Conservation (phyloP, 2,329 filamentous ascomycete species). For the Trichothecium sympodiale region DNA sequence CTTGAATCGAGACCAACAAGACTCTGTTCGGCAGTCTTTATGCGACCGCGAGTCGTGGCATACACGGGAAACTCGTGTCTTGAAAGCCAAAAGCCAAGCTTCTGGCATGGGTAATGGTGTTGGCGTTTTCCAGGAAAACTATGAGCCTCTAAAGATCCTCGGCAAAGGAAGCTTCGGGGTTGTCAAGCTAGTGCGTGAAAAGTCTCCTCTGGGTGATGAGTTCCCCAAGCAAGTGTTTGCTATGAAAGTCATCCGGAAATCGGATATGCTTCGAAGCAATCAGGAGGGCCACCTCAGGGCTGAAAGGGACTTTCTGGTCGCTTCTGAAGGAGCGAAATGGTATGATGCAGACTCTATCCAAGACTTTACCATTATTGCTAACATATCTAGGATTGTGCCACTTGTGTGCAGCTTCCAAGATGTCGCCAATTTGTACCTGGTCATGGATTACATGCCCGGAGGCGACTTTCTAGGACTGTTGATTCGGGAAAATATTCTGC, state of each 20-base stretch:
- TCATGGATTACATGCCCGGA: conserved; percentile 98
- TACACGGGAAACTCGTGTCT: conserved; percentile 58
- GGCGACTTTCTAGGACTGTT: conserved; percentile 86
- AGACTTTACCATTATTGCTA: not conserved
- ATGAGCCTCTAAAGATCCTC: conserved; percentile 69
- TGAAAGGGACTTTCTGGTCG: conserved; percentile 83
- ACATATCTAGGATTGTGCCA: conserved; percentile 59
- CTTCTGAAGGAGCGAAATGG: conserved; percentile 79
- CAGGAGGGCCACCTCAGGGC: conserved; percentile 90
- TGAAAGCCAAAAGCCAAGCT: conserved; percentile 45
- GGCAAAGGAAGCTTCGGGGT: conserved; percentile 94
- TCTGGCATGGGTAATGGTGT: conserved; percentile 4
- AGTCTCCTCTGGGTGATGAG: conserved; percentile 15
- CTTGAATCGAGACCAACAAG: conserved; percentile 43
- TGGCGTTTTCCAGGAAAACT: conserved; percentile 28
- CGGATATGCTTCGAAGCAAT: conserved; percentile 78
- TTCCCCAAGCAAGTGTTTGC: conserved; percentile 57
- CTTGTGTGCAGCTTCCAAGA: conserved; percentile 87
- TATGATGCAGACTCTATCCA: conserved; percentile 19
- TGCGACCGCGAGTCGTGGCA: conserved; percentile 58
- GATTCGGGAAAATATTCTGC: conserved; percentile 73
- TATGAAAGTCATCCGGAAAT: conserved; percentile 96
- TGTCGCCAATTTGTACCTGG: conserved; percentile 69
- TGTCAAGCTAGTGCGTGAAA: conserved; percentile 74
- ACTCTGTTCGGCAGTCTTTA: conserved; percentile 47